A percentile compares a stretch with the other conserved stretches of the same genome.
Evolutionary conservation across 768 basidiomycete genomes (phyloP).

Genomic region (Leucocoprinus sp.): DNA sequence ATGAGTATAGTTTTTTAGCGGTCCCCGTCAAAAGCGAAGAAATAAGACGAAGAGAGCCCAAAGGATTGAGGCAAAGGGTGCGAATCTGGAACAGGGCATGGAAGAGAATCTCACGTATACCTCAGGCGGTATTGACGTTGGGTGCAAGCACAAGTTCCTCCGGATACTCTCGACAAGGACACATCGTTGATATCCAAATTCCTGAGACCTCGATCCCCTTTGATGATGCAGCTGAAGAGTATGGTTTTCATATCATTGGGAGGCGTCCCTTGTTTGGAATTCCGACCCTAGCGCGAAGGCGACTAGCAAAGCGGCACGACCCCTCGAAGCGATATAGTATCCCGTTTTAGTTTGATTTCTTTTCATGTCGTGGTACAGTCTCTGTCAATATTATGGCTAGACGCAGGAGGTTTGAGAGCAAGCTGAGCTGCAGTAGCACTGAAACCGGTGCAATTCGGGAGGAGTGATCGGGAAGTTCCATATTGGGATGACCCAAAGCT

Average conservation of each 20-base stretch:
- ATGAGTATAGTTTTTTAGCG: background rate
- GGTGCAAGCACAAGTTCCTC: background rate
- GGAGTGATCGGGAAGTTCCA: slow-evolving; percentile 13
- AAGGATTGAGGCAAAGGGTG: background rate
- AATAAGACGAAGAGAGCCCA: background rate
- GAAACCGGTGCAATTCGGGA: slow-evolving; percentile 16
- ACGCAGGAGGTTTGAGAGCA: background rate
- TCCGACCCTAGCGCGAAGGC: background rate
- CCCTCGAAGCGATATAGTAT: slow-evolving; percentile 2
- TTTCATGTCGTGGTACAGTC: background rate
- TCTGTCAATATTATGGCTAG: background rate
- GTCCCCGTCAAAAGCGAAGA: background rate
- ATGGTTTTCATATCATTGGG: background rate
- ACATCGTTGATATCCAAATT: background rate
- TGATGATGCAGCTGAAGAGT: background rate
- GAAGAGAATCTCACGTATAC: slow-evolving; percentile 1
- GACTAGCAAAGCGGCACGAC: slow-evolving; percentile 3
- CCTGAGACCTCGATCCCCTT: background rate
- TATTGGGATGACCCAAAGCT: slow-evolving; percentile 15
- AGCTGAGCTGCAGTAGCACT: background rate
- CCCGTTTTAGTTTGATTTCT: background rate
- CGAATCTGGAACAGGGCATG: background rate
- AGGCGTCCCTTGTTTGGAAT: background rate
- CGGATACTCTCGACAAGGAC: background rate
- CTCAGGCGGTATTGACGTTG: background rate